phyloP scores from a whole-genome alignment of 768 basidiomycete genomes.

The Psilocybe sp. region DNA sequence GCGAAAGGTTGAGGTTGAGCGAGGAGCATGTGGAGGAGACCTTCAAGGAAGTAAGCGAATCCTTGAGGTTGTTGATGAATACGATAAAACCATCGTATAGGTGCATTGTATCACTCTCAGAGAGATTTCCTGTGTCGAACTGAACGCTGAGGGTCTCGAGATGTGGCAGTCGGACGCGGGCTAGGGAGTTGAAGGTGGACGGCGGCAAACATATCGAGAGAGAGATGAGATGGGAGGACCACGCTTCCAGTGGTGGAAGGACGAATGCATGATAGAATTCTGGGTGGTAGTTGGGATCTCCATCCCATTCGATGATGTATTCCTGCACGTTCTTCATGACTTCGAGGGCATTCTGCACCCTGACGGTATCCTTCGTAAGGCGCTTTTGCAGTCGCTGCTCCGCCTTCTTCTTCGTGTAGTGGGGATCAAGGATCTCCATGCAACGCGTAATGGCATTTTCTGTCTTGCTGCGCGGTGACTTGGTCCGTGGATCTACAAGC shows the following conservation, averaged over 20 bases:
- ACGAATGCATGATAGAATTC: conserved; percentile 37
- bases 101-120: conserved; percentile 27
- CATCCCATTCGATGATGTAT: conserved; percentile 41
- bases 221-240: conserved; percentile 28
- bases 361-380: conserved; percentile 32
- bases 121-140: conserved; percentile 29
- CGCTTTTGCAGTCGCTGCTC: conserved; percentile 33
- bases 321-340: conserved; percentile 30
- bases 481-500: conserved; percentile 33
- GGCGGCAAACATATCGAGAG: conserved; percentile 39
- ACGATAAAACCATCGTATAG: conserved; percentile 39
- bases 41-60: conserved; percentile 33
- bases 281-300: conserved; percentile 27
- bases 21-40: conserved; percentile 34
- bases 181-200: conserved; percentile 30
- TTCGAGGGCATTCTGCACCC: conserved; percentile 29
- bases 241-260: conserved; percentile 27
- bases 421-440: conserved; percentile 26
- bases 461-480: conserved; percentile 25
- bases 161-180: conserved; percentile 28
- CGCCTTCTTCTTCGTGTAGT: conserved; percentile 25
- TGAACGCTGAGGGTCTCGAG: conserved; percentile 34
- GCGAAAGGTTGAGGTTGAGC: conserved; percentile 34
- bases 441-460: conserved; percentile 26
- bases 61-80: conserved; percentile 41